These are phyloP conservation scores for Lecanicillium sp. DNA, from an alignment of 2,329 filamentous ascomycete genomes.

Conservation along the genomic window DNA sequence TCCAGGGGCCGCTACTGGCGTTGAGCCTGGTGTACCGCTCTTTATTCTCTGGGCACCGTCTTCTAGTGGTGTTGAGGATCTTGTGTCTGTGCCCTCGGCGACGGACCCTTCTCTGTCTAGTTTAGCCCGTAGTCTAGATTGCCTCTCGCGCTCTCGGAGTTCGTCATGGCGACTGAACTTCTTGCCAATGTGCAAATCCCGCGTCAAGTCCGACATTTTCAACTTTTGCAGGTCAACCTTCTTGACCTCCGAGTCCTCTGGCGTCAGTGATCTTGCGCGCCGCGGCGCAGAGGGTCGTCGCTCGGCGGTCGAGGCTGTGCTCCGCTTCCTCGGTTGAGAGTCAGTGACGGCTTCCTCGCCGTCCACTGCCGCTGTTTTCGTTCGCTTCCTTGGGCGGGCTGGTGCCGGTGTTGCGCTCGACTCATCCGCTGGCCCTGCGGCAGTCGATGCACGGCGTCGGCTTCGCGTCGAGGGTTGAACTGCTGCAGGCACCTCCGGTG, in stretches of 20 bases:
- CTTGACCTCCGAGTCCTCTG: constrained; percentile 54
- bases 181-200: constrained; percentile 63
- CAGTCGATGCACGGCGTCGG: constrained; percentile 2
- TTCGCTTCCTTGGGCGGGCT: constrained; percentile 6
- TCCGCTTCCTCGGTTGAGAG: constrained; percentile 5
- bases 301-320: constrained; percentile 5
- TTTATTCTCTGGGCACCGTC: constrained; percentile 7
- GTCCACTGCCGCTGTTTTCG: constrained; percentile 2
- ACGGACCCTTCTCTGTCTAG: constrained; percentile 18
- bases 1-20: constrained; percentile 14
- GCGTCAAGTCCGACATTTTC: constrained; percentile 66
- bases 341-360: neutral
- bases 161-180: constrained; percentile 68
- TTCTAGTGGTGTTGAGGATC: constrained; percentile 8
- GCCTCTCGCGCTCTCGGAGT: constrained; percentile 59
- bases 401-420: neutral
- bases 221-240: constrained; percentile 58
- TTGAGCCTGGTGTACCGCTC: constrained; percentile 9
- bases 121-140: constrained; percentile 26
- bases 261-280: constrained; percentile 43
- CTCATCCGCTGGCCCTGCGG: neutral
- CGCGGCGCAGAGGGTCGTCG: constrained; percentile 18
- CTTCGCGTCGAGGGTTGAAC: neutral
- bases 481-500: neutral
- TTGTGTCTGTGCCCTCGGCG: constrained; percentile 14